phyloP scores from a whole-genome alignment of 73 alveolate genomes.

The Stentor roeselii region DNA sequence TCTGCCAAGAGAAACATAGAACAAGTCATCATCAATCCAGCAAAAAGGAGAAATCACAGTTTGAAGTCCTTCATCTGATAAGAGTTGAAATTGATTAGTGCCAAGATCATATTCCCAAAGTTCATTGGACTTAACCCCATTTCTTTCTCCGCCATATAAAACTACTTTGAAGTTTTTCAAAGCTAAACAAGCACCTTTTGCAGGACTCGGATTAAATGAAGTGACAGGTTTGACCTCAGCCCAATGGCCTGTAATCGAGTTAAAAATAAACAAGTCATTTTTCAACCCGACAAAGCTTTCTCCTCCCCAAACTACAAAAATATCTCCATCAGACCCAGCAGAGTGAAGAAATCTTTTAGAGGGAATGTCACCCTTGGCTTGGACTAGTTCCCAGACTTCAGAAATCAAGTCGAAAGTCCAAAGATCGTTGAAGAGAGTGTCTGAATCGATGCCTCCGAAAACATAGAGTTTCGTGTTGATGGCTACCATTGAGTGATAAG shows the following conservation, averaged over 20 bases:
- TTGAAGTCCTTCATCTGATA: not conserved
- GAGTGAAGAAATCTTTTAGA: not conserved
- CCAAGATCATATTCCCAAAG: not conserved
- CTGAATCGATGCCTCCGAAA: slow-evolving; percentile 13
- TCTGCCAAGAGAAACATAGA: too few species aligned
- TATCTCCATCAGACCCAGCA: not conserved
- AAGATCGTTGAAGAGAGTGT: not conserved
- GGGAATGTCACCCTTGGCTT: not conserved
- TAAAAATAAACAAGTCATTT: not conserved
- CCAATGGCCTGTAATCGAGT: not conserved
- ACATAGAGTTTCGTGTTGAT: not conserved
- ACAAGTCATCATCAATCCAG: too few species aligned
- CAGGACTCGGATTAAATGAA: too few species aligned
- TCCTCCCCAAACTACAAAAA: slow-evolving; percentile 7
- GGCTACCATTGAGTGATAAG: not conserved
- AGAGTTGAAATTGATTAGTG: not conserved
- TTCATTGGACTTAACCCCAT: not conserved
- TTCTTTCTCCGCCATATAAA: not conserved
- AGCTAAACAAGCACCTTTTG: too few species aligned
- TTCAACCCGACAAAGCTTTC: not conserved
- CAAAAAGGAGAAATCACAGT: not conserved
- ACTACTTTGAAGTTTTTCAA: too few species aligned
- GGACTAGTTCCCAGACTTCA: not conserved
- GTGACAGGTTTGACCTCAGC: too few species aligned
- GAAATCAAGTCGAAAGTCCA: not conserved